Base-by-base conservation (phyloP, 2,329 filamentous ascomycete species). In the Sporothrix brasiliensis region DNA sequence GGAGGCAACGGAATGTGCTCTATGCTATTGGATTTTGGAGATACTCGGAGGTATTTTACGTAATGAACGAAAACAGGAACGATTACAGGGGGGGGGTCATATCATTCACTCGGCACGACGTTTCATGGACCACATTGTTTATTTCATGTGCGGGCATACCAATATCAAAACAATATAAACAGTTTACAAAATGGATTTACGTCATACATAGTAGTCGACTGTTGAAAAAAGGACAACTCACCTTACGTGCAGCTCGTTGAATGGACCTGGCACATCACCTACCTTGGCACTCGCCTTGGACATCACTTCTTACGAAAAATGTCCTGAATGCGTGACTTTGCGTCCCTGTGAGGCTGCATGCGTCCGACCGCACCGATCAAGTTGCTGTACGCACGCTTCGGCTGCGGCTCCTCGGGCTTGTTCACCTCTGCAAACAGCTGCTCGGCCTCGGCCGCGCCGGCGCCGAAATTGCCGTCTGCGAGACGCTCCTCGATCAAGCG, bases 331-430 rank as follows among this genome's bases (percentile, higher is more conserved):
- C 52, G 52, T 4, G 30, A 30, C 4, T 44, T 21, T 1, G 19
- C 56, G 3, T 24, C 19, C 9, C 6, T 4, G 3, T 14, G n/a
- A 14, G 34, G 19, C n/a, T 13, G 21, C 1, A 10, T 7, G 5
- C 34, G 19, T 4, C 58, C 34, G 14, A 47, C 41, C 13, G 60
- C 60, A 5, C 60, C 41, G 9, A 49, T 10, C 1, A 16, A 14
- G 50, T 67, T 21, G 50, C 56, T 56, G 49, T 68, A 68, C 16
- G 66, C 66, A 11, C 49, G 24, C 65, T 67, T 52, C 10, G 69
- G 44, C 56, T 34, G 58, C 39, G 54, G 53, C 70, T 71, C 68
- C 1, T 1, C 3, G 16, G 61, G 61, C 21, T 60, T 19, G 54
- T 50, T 27, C 13, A 2, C 27, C 7, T 13, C 47, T 6, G 53